phyloP scores from a whole-genome alignment of 805 yeast genomes.

The Ogataea polymorpha region DNA sequence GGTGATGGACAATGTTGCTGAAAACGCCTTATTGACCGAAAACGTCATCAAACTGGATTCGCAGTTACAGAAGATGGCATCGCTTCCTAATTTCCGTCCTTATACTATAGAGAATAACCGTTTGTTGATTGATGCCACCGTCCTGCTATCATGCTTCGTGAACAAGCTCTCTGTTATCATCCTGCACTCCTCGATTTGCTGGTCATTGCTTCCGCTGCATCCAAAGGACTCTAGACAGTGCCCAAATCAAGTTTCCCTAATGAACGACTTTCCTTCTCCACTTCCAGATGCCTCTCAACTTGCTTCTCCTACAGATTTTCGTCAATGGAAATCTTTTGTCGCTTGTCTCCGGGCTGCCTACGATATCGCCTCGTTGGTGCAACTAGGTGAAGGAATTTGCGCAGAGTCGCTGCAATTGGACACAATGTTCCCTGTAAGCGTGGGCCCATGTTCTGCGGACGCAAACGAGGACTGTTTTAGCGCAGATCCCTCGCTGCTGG shows the following conservation, averaged over 20 bases:
- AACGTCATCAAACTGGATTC: conserved; percentile 26
- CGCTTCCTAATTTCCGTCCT: conserved; percentile 15
- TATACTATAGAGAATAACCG: conserved; percentile 19
- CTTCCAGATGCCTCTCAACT: conserved; percentile 20
- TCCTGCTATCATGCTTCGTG: conserved; percentile 33
- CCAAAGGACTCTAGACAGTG: conserved; percentile 23
- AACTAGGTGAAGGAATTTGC: conserved; percentile 39
- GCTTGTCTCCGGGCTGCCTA: conserved; percentile 30
- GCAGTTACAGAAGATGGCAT: conserved; percentile 23
- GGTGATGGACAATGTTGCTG: conserved; percentile 32
- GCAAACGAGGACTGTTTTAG: conserved; percentile 16
- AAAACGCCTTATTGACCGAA: conserved; percentile 25
- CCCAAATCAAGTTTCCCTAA: conserved; percentile 21
- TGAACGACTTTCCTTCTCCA: conserved; percentile 25
- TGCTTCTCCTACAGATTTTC: conserved; percentile 14
- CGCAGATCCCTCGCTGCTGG: conserved; percentile 13
- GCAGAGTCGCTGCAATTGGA: conserved; percentile 16
- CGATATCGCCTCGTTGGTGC: conserved; percentile 35
- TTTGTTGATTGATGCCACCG: conserved; percentile 35
- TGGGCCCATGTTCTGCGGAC: conserved; percentile 25
- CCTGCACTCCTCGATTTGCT: conserved; percentile 31
- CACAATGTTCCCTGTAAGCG: conserved; percentile 17
- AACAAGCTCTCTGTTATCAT: conserved; percentile 27
- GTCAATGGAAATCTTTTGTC: conserved; percentile 34
- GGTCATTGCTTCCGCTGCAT: conserved; percentile 36